Base-by-base conservation (phyloP, 305 asterid genomes). In the Petunia hybrid region DNA sequence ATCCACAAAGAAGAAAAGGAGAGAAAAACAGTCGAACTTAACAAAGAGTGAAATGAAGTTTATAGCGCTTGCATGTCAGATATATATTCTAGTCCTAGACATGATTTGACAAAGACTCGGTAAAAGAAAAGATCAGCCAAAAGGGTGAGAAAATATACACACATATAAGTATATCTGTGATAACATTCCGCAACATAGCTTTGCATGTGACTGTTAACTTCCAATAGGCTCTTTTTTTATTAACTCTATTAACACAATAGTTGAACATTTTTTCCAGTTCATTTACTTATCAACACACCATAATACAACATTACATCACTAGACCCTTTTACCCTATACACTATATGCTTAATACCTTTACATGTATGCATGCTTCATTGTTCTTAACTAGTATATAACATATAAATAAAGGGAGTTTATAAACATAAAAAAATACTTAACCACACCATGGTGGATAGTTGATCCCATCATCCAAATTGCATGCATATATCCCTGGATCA, bases 401-500 rank as follows among this genome's bases (percentile, higher is more conserved):
- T 48, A 48, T 31, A 71, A 14, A 55, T 38, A 38, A 39, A n/a
- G 1, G 13, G 51, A 40, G 73, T 4, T 65, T 39, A 66, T 40
- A 10, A 7, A 51, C 31, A 71, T 35, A 35, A 35, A 51, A 13
- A 64, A 64, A 1, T 36, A 63, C 6, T 12, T 56, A 80, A 13
- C 48, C 36, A 80, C 48, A 74, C 64, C 78, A 74, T 36, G 78
- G 36, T 36, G 64, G 64, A 53, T 51, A 73, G 7, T 74, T 36
- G 53, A 74, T 40, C 10, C n/a, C 78, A 53, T 36, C 78, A 74
- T 53, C 78, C 64, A 51, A 36, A 46, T 74, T 74, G 78, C 31
- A 74, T 53, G 64, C 78, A 51, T n/a, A 38, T 6, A 88, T 81
- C 5, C 84, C 87, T 2, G 91, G 92, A 80, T 91, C 97, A 64